Evolutionary conservation across 306 rosid species (phyloP), one percentile per base, ranked within the genome.

Genomic region (Rosa rugosa): DNA sequence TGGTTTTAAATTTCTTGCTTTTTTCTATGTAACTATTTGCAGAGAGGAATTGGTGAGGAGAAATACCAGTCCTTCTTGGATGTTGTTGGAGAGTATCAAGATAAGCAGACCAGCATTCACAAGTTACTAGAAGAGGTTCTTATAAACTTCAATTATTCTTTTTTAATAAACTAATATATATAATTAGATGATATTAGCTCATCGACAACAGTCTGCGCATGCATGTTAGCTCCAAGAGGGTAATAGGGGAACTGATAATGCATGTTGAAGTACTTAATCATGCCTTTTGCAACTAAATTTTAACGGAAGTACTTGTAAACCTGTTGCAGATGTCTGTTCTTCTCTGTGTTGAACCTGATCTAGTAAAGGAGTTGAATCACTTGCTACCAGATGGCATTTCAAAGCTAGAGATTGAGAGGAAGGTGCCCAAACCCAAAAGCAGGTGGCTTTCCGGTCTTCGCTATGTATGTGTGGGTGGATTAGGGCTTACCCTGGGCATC

Each of bases 51-150:
- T 22, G 72, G 23, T 68, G 72, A 68, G 51, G 20, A 68, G 31
- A 68, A 41, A 41, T 68, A 40, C 51, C 27, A 17, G 14, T 3
- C 50, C 50, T 67, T 67, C 27, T 38, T 38, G 50, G 72, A 18
- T 67, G 16, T 6, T 40, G 8, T 40, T 67, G 22, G 16, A 18
- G 72, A 67, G 47, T 67, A 38, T 67, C 14, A 18, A 36, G 45
- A 65, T 6, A 27, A 62, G 40, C 36, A 31, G 41, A 36, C 46
- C 23, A 6, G 41, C 68, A 11, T 27, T 12, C 40, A 27, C 38
- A 63, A 63, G 41, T 27, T 63, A 63, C 41, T 63, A 63, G 17
- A 63, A 63, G 41, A 63, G 68, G 68, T 63, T 63, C 38, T 13
- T 27, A 1, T 63, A 25, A 27, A 59, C 65, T n/a, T 57, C 31